A percentile compares a stretch with the other conserved stretches of the same genome.
Evolutionary conservation across 1,284 basidiomycete genomes (phyloP).

Genomic region (Ustilago sp.): DNA sequence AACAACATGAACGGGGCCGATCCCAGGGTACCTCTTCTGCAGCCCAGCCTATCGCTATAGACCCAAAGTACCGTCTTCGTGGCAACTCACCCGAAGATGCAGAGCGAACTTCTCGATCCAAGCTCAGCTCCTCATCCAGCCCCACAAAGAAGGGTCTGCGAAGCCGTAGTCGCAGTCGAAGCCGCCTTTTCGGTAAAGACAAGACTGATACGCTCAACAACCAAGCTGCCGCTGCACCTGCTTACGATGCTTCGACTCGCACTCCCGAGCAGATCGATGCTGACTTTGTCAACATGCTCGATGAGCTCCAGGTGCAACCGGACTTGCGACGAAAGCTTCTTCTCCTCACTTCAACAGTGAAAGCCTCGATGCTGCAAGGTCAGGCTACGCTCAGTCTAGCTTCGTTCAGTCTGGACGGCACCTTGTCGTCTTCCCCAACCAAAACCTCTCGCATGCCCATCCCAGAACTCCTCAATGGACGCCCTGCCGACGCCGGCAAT

Average conservation of each 20-base stretch:
- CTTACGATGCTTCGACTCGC: slow-evolving; percentile 17
- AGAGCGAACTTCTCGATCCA: slow-evolving; percentile 19
- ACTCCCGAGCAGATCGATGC: slow-evolving; percentile 53
- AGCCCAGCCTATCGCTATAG: slow-evolving; percentile 30
- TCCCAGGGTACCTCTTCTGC: neutral
- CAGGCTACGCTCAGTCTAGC: slow-evolving; percentile 77
- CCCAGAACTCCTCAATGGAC: slow-evolving; percentile 34
- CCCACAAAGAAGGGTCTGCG: slow-evolving; percentile 38
- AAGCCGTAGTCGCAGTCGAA: slow-evolving; percentile 39
- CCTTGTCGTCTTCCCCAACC: slow-evolving; percentile 16
- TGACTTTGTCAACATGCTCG: slow-evolving; percentile 55
- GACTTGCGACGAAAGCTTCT: slow-evolving; percentile 80
- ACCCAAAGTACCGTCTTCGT: slow-evolving; percentile 48
- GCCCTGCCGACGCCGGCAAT: slow-evolving; percentile 2
- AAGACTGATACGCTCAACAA: slow-evolving; percentile 38
- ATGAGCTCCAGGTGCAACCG: slow-evolving; percentile 76
- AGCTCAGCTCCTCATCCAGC: slow-evolving; percentile 36
- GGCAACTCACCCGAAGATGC: slow-evolving; percentile 44
- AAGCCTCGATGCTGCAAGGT: slow-evolving; percentile 88
- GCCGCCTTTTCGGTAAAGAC: slow-evolving; percentile 44
- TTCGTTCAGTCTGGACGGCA: slow-evolving; percentile 60
- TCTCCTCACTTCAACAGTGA: slow-evolving; percentile 82
- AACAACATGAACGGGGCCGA: slow-evolving; percentile 13
- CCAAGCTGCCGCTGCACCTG: slow-evolving; percentile 6
- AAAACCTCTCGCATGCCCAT: slow-evolving; percentile 47